Base-by-base conservation (phyloP, 2,329 filamentous ascomycete species). In the Diaporthe nobilis region DNA sequence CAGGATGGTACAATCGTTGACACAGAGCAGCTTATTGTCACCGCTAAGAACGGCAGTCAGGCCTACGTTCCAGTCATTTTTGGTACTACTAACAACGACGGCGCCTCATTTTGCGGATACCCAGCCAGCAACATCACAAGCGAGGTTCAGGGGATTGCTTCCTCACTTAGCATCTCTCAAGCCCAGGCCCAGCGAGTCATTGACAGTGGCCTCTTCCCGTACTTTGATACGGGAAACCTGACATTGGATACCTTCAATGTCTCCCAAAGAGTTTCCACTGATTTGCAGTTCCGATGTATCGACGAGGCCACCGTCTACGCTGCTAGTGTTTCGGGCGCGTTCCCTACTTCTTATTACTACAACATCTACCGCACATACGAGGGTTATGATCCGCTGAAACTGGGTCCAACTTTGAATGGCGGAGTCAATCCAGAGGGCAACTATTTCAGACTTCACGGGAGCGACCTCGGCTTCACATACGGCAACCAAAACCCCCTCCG, bases 161-260 rank as follows among this genome's bases (percentile, higher is more conserved):
- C 81, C 9, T 85, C 85, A 0, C 85, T 90, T 0, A 83, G 85
- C 1, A 89, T 90, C 75, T 85, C 86, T 17, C 81, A 82, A 6
- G 83, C 84, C 1, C 84, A 86, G 39, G 85, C 85, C 1, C 81
- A 84, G 44, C 79, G 79, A 9, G 84, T 88, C 71, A 85, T 87
- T 44, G 79, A 87, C 55, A 86, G 85, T 4, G 85, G 85, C 0
- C 84, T 90, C 12, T 89, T 90, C 77, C 88, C 89, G 0, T 82
- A 85, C 47, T 85, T 86, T 71, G 80, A 84, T 60, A 87, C 87
- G 0, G 86, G 87, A 4, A 90, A 91, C 67, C 75, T 88, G 9
- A 90, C 88, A 0, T 83, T 90, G 4, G 87, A 91, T 77, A 84
- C 87, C 2, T 90, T 90, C 84, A 90, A 90, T 75, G 86, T 90